Conservation (phyloP, 495 filamentous ascomycete genomes). For the Viridothelium virens region DNA sequence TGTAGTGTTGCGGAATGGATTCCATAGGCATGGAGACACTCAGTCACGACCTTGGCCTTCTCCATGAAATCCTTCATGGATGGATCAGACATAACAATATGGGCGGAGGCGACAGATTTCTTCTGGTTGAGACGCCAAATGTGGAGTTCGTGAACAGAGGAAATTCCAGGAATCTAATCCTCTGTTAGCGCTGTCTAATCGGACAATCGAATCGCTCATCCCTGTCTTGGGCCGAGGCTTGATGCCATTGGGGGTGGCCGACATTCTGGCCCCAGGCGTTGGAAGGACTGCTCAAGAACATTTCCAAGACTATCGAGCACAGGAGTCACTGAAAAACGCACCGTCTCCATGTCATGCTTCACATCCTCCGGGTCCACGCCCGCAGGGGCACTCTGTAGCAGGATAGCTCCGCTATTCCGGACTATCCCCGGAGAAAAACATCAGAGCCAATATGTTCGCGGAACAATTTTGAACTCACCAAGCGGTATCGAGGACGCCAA, state of each 20-base stretch:
- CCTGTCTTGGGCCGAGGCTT: too few species aligned
- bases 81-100: slow-evolving; percentile 40
- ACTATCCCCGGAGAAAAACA: slow-evolving; percentile 17
- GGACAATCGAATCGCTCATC: too few species aligned
- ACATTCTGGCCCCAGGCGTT: too few species aligned
- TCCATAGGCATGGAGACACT: slow-evolving; percentile 48
- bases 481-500: slow-evolving; percentile 39
- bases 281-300: neutral
- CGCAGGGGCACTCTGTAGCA: slow-evolving; percentile 27
- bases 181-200: neutral
- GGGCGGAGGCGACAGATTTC: slow-evolving; percentile 44
- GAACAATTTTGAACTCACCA: neutral
- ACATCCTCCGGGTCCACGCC: slow-evolving; percentile 24
- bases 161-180: slow-evolving; percentile 39
- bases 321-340: slow-evolving; percentile 20
- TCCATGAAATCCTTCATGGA: slow-evolving; percentile 36
- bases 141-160: slow-evolving; percentile 45
- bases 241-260: too few species aligned
- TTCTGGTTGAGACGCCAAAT: slow-evolving; percentile 48
- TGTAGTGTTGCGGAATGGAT: slow-evolving; percentile 47
- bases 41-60: slow-evolving; percentile 38
- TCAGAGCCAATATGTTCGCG: neutral
- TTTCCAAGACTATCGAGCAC: neutral
- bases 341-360: slow-evolving; percentile 37
- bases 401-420: slow-evolving; percentile 33